Conservation (phyloP, 345 rosid genomes). For the Syzygium jambos region DNA sequence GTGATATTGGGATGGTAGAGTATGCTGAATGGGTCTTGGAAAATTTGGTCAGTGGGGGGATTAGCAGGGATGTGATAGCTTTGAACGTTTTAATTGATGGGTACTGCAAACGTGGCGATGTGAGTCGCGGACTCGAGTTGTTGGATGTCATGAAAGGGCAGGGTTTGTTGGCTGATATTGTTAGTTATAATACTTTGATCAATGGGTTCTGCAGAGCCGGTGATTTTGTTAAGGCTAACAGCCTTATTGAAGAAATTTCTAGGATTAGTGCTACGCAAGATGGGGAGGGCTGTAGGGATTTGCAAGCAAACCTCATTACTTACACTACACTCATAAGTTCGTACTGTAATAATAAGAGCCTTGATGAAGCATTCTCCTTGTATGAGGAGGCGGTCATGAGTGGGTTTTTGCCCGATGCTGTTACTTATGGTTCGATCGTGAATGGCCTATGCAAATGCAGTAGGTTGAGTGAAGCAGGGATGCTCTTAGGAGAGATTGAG, state of each 20-base stretch:
- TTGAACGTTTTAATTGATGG: constrained; percentile 52
- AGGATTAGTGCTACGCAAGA: constrained; percentile 1
- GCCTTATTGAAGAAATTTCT: constrained; percentile 42
- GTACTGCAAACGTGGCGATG: constrained; percentile 31
- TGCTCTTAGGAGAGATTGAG: constrained; percentile 61
- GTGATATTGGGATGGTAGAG: constrained; percentile 39
- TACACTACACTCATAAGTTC: constrained; percentile 64
- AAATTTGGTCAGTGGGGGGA: constrained; percentile 34
- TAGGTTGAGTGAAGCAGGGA: constrained; percentile 44
- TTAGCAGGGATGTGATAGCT: constrained; percentile 32
- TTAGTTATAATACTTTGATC: constrained; percentile 54
- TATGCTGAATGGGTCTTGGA: constrained; percentile 49
- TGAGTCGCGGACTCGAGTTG: constrained; percentile 29
- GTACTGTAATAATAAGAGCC: constrained; percentile 43
- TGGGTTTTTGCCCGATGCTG: constrained; percentile 64
- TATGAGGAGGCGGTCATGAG: constrained; percentile 49
- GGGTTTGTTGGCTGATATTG: constrained; percentile 39
- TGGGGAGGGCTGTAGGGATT: neutral
- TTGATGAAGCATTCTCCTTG: constrained; percentile 48
- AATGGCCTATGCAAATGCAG: constrained; percentile 66
- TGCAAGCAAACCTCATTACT: constrained; percentile 51
- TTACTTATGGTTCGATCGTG: constrained; percentile 66
- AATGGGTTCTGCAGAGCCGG: constrained; percentile 49
- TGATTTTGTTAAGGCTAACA: constrained; percentile 50
- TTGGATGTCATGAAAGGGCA: constrained; percentile 34